Conservation (phyloP, 306 rosid genomes). For the Cucumis sativus region Cucumber_9930_V3 NC_026656.2:10124001-10124500, state of each 20-base stretch:
- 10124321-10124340: background rate
- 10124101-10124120: too few species aligned
- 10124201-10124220: background rate
- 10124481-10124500: background rate
- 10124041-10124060: too few species aligned
- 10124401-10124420: background rate
- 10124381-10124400: background rate
- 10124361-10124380: background rate
- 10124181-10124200: background rate
- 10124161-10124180: background rate
- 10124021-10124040: too few species aligned
- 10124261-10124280: background rate
- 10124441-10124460: background rate
- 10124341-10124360: background rate
- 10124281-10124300: background rate
- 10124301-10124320: background rate
- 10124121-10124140: too few species aligned
- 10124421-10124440: too few species aligned
- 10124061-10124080: too few species aligned
- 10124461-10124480: too few species aligned
- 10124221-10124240: background rate
- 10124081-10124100: too few species aligned
- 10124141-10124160: background rate
- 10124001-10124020: too few species aligned
- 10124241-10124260: background rate